Conservation (phyloP, 1,139 yeast genomes). For the Kodamaea suecica region DNA sequence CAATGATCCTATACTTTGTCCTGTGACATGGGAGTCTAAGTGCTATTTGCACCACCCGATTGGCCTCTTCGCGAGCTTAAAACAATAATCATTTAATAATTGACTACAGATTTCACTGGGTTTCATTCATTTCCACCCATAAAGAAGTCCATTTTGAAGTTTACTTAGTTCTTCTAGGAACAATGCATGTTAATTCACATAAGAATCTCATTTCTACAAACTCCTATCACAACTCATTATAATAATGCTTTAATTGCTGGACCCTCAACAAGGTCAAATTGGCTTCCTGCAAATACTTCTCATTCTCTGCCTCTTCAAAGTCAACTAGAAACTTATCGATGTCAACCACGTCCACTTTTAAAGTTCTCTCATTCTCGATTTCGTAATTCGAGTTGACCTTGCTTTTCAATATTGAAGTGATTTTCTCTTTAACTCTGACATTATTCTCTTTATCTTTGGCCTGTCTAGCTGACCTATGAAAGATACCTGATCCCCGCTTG, state of each 20-base stretch:
- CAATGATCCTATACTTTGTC: not conserved
- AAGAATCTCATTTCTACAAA: too few species aligned
- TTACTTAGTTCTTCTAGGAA: too few species aligned
- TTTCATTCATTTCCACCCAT: too few species aligned
- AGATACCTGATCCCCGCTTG: not conserved
- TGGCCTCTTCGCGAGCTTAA: not conserved
- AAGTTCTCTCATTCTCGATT: constrained; percentile 17
- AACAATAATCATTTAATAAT: not conserved
- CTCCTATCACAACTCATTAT: constrained; percentile 8
- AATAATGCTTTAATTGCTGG: constrained; percentile 20
- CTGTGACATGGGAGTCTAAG: too few species aligned
- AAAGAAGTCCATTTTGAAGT: too few species aligned
- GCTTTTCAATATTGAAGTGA: constrained; percentile 21
- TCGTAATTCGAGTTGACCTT: constrained; percentile 22
- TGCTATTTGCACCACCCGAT: too few species aligned
- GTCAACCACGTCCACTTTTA: constrained; percentile 17
- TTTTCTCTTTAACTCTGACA: not conserved
- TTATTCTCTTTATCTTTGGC: not conserved
- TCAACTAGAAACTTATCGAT: constrained; percentile 19
- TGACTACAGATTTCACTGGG: not conserved
- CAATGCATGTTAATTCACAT: not conserved
- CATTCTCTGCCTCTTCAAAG: constrained; percentile 21
- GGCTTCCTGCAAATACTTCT: constrained; percentile 17
- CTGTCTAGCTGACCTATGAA: not conserved
- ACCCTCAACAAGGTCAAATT: constrained; percentile 15